A percentile compares a stretch with the other conserved stretches of the same genome.
phyloP scores from a whole-genome alignment of 495 filamentous ascomycete species.

The Penicillium dipodomyicola region DNA sequence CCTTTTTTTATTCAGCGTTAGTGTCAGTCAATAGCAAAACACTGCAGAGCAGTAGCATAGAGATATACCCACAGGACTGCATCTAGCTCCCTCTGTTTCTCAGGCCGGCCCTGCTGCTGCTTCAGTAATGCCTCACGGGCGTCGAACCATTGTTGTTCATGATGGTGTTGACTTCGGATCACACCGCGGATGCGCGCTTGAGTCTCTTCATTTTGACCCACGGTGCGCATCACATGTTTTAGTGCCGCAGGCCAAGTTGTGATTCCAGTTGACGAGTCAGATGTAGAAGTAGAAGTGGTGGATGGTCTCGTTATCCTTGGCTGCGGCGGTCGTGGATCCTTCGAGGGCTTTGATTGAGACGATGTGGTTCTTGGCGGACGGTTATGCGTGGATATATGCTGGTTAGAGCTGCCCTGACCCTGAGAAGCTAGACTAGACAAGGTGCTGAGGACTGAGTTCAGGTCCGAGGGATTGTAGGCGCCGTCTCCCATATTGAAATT shows the following conservation, averaged over 20 bases:
- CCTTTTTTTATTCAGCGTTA: conserved; percentile 23
- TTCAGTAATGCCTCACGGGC: conserved; percentile 50
- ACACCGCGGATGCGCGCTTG: conserved; percentile 48
- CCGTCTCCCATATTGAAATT: conserved; percentile 31
- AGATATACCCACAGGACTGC: conserved; percentile 41
- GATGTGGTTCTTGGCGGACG: conserved; percentile 3
- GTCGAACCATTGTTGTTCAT: conserved; percentile 65
- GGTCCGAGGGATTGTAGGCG: conserved; percentile 43
- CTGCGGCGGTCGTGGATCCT: conserved; percentile 12
- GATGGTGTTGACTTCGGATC: conserved; percentile 60
- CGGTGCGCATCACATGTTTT: conserved; percentile 58
- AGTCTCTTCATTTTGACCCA: conserved; percentile 49
- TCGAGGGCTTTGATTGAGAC: conserved; percentile 4
- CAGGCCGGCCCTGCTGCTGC: conserved; percentile 47
- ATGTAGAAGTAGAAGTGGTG: conserved; percentile 7
- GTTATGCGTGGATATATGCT: conserved; percentile 1
- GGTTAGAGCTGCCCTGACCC: conserved; percentile 12
- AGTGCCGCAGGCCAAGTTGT: conserved; percentile 64
- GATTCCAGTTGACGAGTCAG: conserved; percentile 58
- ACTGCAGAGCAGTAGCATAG: background rate
- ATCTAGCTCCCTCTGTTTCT: conserved; percentile 54
- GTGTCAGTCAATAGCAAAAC: background rate
- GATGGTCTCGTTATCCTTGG: conserved; percentile 1
- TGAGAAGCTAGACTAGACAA: conserved; percentile 36
- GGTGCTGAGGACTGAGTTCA: conserved; percentile 54